Conservation (phyloP, 1,139 yeast genomes). For the Wickerhamomyces sp. region DNA sequence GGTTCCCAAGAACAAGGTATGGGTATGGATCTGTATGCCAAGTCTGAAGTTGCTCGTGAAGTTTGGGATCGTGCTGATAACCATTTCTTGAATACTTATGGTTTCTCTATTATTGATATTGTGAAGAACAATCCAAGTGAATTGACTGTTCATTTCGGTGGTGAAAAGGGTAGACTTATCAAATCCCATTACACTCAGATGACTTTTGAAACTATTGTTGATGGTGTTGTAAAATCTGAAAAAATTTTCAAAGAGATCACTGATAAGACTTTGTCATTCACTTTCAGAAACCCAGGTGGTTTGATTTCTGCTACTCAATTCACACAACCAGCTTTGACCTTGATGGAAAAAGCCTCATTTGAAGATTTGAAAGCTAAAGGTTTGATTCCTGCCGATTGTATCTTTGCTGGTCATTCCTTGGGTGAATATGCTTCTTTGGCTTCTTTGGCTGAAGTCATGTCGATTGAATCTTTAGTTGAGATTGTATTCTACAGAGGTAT, state of each 20-base stretch:
- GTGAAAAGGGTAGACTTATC: constrained; percentile 92
- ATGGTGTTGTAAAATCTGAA: constrained; percentile 82
- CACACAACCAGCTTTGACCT: constrained; percentile 97
- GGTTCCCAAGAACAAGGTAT: constrained; percentile 99
- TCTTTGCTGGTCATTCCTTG: constrained; percentile 98
- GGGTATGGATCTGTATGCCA: constrained; percentile 98
- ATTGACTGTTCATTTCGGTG: constrained; percentile 94
- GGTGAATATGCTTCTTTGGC: constrained; percentile 99
- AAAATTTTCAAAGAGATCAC: constrained; percentile 92
- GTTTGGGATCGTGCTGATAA: constrained; percentile 98
- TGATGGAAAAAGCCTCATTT: constrained; percentile 98
- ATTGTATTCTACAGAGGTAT: constrained; percentile 99
- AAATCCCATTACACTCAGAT: constrained; percentile 92
- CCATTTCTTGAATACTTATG: constrained; percentile 90
- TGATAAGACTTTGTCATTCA: constrained; percentile 73
- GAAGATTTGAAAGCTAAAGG: constrained; percentile 97
- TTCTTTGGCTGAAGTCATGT: constrained; percentile 97
- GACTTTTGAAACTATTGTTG: constrained; percentile 95
- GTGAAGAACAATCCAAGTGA: constrained; percentile 95
- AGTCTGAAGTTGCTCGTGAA: constrained; percentile 85
- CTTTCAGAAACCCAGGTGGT: constrained; percentile 92
- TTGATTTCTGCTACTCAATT: constrained; percentile 96
- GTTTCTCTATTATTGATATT: constrained; percentile 93
- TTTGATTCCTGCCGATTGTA: constrained; percentile 84
- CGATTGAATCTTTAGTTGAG: constrained; percentile 94